Conservation (phyloP, 768 basidiomycete genomes). For the Crassisporium funariophilum region DNA sequence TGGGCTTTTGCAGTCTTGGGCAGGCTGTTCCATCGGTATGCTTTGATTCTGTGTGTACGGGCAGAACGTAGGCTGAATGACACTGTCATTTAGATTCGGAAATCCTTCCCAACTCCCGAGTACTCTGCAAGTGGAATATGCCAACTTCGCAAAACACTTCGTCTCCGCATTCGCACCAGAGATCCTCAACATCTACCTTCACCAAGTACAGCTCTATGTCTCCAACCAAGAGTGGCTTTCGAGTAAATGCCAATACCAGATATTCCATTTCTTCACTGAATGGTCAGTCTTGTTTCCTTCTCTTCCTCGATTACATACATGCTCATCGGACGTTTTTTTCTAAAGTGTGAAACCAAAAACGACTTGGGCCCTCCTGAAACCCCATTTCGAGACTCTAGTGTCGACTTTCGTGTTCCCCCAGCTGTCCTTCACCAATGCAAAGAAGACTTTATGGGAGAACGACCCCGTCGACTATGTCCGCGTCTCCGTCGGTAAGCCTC, state of each 20-base stretch:
- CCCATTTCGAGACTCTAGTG: conserved; percentile 78
- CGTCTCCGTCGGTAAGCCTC: conserved; percentile 61
- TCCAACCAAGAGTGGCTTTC: conserved; percentile 76
- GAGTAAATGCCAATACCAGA: conserved; percentile 81
- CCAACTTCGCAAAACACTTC: conserved; percentile 75
- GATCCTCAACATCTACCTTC: conserved; percentile 80
- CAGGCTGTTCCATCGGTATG: conserved; percentile 72
- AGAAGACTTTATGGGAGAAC: conserved; percentile 71
- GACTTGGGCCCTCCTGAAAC: conserved; percentile 88
- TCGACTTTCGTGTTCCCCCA: conserved; percentile 85
- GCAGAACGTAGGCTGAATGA: neutral
- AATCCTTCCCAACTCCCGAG: conserved; percentile 86
- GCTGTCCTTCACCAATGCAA: conserved; percentile 72
- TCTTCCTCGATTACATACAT: neutral
- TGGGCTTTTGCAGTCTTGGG: conserved; percentile 88
- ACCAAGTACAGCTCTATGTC: conserved; percentile 71
- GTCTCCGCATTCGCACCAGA: conserved; percentile 80
- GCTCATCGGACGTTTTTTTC: neutral
- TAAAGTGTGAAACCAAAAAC: conserved; percentile 86
- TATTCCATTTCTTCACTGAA: conserved; percentile 85
- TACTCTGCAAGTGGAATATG: conserved; percentile 69
- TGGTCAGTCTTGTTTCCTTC: conserved; percentile 53
- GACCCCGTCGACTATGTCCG: conserved; percentile 87
- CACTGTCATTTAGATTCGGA: conserved; percentile 52
- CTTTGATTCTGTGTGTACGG: neutral